Percentiles rank a stretch among this genome's conserved stretches.
These are phyloP conservation scores for Neonectria punicea DNA, from an alignment of 2,329 filamentous ascomycete genomes.

Conservation along the genomic window DNA sequence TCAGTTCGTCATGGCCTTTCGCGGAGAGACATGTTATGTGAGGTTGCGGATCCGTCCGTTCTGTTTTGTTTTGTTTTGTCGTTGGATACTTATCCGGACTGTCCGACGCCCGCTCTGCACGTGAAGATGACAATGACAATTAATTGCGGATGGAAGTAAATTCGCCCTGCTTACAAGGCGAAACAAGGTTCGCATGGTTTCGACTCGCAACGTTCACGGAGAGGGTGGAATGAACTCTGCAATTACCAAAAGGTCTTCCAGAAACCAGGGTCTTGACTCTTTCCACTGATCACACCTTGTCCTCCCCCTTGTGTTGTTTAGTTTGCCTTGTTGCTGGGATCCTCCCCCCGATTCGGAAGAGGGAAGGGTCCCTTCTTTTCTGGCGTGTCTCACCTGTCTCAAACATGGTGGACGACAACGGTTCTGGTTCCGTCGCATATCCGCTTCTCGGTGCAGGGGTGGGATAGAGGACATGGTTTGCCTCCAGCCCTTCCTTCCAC, in stretches of 20 bases:
- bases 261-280: background rate
- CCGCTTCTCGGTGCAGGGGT: background rate
- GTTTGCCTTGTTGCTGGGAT: background rate
- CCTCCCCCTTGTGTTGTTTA: background rate
- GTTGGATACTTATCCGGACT: background rate
- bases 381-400: slow-evolving; percentile 11
- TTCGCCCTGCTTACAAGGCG: background rate
- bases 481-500: background rate
- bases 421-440: background rate
- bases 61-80: background rate
- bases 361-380: background rate
- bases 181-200: background rate
- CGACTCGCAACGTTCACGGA: background rate
- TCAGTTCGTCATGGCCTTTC: background rate
- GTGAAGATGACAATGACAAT: background rate
- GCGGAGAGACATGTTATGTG: background rate
- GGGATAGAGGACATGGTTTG: background rate
- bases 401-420: slow-evolving; percentile 2
- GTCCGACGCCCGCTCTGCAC: background rate
- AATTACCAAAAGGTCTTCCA: background rate
- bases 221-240: background rate
- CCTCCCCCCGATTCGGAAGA: background rate
- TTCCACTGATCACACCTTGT: background rate
- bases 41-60: background rate
- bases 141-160: background rate